Percentiles rank a stretch among this genome's conserved stretches.
These are phyloP conservation scores for Pseudonitzschia multiseries DNA, from an alignment of 108 stramenopile genomes.

Conservation along the genomic window DNA sequence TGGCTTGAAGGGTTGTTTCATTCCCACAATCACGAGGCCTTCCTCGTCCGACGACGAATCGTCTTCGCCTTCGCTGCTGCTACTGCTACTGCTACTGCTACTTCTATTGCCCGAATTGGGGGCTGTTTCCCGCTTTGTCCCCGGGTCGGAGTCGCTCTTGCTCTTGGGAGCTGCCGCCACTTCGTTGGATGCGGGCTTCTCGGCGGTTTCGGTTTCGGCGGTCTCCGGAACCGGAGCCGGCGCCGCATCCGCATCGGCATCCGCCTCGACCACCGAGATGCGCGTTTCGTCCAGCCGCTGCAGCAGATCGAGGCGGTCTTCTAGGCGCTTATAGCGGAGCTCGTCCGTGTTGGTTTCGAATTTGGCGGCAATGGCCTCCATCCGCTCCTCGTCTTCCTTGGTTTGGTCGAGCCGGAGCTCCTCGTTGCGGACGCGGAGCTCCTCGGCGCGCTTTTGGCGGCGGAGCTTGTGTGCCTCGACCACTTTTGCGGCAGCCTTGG, in stretches of 20 bases:
- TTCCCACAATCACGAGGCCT: conserved; percentile 25
- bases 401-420: conserved; percentile 60
- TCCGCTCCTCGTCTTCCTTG: conserved; percentile 70
- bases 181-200: no score
- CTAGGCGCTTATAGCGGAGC: conserved; percentile 53
- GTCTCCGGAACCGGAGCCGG: conserved; percentile 29
- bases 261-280: conserved; percentile 34
- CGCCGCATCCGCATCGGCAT: neutral
- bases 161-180: no score
- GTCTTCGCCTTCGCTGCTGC: conserved; percentile 16
- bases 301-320: conserved; percentile 71
- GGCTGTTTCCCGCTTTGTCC: conserved; percentile 19
- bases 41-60: conserved; percentile 37
- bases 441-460: conserved; percentile 70
- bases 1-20: conserved; percentile 25
- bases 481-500: conserved; percentile 22
- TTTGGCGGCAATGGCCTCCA: conserved; percentile 71
- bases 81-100: conserved; percentile 48
- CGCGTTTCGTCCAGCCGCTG: conserved; percentile 61
- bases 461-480: conserved; percentile 26
- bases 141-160: no score
- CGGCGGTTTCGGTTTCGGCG: no score
- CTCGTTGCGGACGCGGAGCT: conserved; percentile 72
- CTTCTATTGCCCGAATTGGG: neutral
- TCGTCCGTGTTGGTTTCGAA: conserved; percentile 84